Evolutionary conservation across 2,329 filamentous ascomycete genomes (phyloP).

Genomic region (Phaeophleospora eucalypticola): DNA sequence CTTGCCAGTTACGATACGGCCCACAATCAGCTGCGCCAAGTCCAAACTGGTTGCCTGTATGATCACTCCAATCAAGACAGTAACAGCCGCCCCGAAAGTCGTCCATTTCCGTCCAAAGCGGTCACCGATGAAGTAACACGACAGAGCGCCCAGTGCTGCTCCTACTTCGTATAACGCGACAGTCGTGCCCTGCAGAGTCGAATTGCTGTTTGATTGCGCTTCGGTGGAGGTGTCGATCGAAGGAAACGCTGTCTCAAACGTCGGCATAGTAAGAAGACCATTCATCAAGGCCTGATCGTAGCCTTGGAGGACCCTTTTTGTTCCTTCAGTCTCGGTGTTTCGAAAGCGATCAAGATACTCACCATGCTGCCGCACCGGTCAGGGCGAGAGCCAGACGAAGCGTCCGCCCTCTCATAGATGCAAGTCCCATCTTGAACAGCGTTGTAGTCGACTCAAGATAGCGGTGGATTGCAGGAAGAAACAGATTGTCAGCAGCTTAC

Average conservation of each 20-base stretch:
- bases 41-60: conserved; percentile 37
- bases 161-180: conserved; percentile 31
- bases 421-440: not conserved
- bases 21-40: conserved; percentile 48
- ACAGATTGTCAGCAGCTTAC: not conserved
- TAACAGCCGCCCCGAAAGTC: conserved; percentile 38
- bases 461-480: too few relatives aligned
- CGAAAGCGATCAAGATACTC: not conserved
- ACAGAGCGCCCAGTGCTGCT: conserved; percentile 22
- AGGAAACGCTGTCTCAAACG: conserved; percentile 39
- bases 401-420: conserved; percentile 12
- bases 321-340: not conserved
- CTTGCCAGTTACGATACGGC: conserved; percentile 44
- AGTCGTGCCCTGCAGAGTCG: conserved; percentile 32
- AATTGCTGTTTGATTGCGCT: conserved; percentile 13
- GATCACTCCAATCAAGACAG: conserved; percentile 40
- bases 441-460: too few relatives aligned
- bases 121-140: conserved; percentile 44
- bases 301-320: conserved; percentile 17
- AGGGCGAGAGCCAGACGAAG: conserved; percentile 19
- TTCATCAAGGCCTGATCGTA: conserved; percentile 39
- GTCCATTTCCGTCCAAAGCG: conserved; percentile 39
- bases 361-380: conserved; percentile 19
- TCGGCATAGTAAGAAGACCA: conserved; percentile 39
- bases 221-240: conserved; percentile 31